Evolutionary conservation across 2,329 filamentous ascomycete species (phyloP).

Genomic region (Neonectria ditissima): DNA sequence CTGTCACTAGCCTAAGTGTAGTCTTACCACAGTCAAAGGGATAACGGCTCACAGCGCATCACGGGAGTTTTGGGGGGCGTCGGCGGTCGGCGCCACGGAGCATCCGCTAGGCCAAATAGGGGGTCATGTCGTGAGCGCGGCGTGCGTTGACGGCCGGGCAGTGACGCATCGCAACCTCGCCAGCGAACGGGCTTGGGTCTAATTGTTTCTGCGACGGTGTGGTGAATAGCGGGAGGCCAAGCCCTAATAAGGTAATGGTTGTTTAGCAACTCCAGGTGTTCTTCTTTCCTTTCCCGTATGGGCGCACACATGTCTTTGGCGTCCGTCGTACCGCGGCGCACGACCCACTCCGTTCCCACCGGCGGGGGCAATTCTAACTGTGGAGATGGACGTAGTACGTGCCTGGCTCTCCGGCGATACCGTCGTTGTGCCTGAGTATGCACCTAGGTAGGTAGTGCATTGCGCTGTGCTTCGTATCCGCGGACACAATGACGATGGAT

Average conservation of each 20-base stretch:
- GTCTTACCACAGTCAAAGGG: too few relatives aligned
- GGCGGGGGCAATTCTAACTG: background rate
- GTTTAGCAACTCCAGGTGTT: too few relatives aligned
- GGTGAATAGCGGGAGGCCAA: background rate
- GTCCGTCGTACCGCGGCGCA: background rate
- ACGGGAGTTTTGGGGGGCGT: constrained; percentile 18
- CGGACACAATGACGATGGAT: background rate
- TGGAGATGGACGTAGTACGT: background rate
- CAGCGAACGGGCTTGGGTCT: constrained; percentile 4
- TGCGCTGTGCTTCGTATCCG: background rate
- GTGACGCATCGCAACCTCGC: constrained; percentile 25
- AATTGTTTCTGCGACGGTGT: background rate
- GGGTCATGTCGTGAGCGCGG: constrained; percentile 23
- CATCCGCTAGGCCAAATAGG: constrained; percentile 21
- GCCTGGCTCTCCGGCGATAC: background rate
- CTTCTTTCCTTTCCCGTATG: too few relatives aligned
- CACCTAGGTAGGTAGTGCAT: too few relatives aligned
- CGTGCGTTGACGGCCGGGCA: constrained; percentile 24
- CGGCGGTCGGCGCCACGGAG: constrained; percentile 13
- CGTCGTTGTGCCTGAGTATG: too few relatives aligned
- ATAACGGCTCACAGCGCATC: constrained; percentile 17
- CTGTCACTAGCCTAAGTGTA: too few relatives aligned
- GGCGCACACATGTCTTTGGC: background rate
- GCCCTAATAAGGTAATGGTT: background rate
- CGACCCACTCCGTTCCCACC: background rate